Evolutionary conservation across 2,329 filamentous ascomycete species (phyloP).

Genomic region (Canariomyces notabilis): DNA sequence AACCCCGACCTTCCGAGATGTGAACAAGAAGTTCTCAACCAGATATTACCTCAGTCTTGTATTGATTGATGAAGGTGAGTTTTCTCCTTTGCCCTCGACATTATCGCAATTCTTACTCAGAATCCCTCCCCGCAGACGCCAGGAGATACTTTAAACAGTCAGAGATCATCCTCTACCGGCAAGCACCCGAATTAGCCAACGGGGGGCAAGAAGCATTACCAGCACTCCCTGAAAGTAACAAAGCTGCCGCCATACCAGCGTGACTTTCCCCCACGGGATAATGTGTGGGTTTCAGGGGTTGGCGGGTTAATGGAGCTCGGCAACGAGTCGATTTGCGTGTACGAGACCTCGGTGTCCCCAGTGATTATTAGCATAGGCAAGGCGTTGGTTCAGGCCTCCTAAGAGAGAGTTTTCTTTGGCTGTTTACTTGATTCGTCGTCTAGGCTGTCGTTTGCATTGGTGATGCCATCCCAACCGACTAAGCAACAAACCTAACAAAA

Average conservation of each 20-base stretch:
- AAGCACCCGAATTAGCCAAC: constrained; percentile 56
- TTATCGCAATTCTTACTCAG: constrained; percentile 3
- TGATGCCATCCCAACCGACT: not conserved
- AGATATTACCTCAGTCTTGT: constrained; percentile 96
- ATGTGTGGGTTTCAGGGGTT: not conserved
- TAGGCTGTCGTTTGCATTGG: not conserved
- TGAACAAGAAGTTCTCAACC: constrained; percentile 99
- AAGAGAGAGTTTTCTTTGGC: constrained; percentile 8
- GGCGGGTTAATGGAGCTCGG: not conserved
- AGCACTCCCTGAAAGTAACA: constrained; percentile 42
- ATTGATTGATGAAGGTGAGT: constrained; percentile 83
- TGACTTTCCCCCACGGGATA: constrained; percentile 5
- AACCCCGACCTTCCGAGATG: constrained; percentile 96
- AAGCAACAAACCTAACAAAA: not conserved
- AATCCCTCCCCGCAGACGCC: constrained; percentile 57
- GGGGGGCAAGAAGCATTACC: constrained; percentile 36
- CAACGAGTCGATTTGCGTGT: constrained; percentile 7
- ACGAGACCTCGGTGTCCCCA: constrained; percentile 6
- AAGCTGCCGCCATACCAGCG: constrained; percentile 37
- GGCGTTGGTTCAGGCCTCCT: constrained; percentile 17
- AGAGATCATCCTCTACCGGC: constrained; percentile 93
- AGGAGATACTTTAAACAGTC: constrained; percentile 98
- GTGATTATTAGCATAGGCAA: constrained; percentile 21
- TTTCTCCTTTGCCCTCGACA: constrained; percentile 3
- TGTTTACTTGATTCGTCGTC: not conserved